phyloP scores from a whole-genome alignment of 1,284 basidiomycete genomes.

The Wallemia hederae region DNA sequence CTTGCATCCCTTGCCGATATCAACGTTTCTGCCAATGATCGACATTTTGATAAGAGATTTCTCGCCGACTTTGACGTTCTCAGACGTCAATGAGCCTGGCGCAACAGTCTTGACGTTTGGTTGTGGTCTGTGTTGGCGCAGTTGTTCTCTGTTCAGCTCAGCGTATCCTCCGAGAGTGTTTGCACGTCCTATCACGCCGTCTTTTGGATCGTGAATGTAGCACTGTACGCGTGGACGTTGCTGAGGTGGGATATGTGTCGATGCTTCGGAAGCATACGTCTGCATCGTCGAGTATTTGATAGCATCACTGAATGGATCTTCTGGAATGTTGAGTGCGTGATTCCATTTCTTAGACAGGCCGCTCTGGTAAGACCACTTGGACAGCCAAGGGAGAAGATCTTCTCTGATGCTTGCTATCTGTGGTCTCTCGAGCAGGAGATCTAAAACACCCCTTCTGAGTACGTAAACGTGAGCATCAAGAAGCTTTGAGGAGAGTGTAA shows the following conservation, averaged over 20 bases:
- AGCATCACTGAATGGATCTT: slow-evolving; percentile 16
- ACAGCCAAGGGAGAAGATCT: slow-evolving; percentile 66
- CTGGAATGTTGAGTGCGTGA: slow-evolving; percentile 12
- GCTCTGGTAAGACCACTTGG: slow-evolving; percentile 40
- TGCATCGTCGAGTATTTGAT: slow-evolving; percentile 15
- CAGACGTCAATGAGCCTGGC: slow-evolving; percentile 50
- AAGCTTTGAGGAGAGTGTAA: slow-evolving; percentile 35
- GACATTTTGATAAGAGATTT: slow-evolving; percentile 61
- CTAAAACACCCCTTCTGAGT: slow-evolving; percentile 42
- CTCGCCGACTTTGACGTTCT: slow-evolving; percentile 53
- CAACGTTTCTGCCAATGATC: slow-evolving; percentile 60
- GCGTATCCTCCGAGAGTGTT: slow-evolving; percentile 58
- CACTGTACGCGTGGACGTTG: slow-evolving; percentile 30
- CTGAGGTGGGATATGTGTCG: slow-evolving; percentile 19
- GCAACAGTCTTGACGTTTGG: slow-evolving; percentile 32
- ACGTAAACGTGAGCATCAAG: slow-evolving; percentile 76
- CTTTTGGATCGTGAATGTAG: slow-evolving; percentile 26
- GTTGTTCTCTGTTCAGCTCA: slow-evolving; percentile 39
- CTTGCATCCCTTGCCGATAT: slow-evolving; percentile 59
- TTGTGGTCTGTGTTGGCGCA: neutral
- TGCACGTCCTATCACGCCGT: slow-evolving; percentile 37
- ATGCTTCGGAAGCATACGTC: slow-evolving; percentile 11
- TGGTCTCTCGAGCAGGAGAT: slow-evolving; percentile 31
- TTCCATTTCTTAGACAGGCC: slow-evolving; percentile 13
- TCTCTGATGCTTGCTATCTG: slow-evolving; percentile 49